phyloP scores from a whole-genome alignment of 1,139 yeast species.

The Candida sp. region DNA sequence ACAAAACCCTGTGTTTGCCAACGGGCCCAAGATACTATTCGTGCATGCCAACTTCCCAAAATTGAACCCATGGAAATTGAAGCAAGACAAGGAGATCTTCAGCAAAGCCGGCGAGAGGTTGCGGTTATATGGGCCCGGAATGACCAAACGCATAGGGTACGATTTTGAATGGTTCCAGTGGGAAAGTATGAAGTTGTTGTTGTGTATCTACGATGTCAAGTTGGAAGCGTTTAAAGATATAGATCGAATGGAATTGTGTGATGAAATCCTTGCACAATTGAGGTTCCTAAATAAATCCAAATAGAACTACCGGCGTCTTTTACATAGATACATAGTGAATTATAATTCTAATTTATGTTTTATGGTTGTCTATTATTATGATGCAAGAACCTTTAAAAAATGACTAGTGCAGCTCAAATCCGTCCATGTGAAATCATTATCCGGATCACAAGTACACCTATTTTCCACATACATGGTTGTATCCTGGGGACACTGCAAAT shows the following conservation, averaged over 20 bases:
- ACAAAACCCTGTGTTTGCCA: conserved; percentile 21
- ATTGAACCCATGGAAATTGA: conserved; percentile 59
- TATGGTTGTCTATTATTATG: conserved; percentile 15
- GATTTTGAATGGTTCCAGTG: conserved; percentile 69
- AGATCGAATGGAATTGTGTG: conserved; percentile 46
- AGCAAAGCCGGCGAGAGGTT: conserved; percentile 47
- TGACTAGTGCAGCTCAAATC: conserved; percentile 37
- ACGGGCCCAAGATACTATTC: conserved; percentile 51
- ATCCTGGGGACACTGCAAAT: conserved; percentile 35
- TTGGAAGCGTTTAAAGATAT: conserved; percentile 51
- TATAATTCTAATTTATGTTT: conserved; percentile 14
- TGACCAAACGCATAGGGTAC: conserved; percentile 52
- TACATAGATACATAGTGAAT: not conserved
- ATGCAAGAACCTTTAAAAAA: conserved; percentile 14
- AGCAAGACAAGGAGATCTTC: conserved; percentile 42
- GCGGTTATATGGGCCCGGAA: conserved; percentile 58
- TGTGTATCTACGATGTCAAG: conserved; percentile 56
- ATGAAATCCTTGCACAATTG: conserved; percentile 51
- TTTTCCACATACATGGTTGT: conserved; percentile 17
- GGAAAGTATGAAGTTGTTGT: conserved; percentile 58
- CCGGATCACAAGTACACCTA: conserved; percentile 37
- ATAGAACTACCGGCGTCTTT: not conserved
- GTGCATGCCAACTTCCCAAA: conserved; percentile 73
- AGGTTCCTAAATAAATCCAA: conserved; percentile 39
- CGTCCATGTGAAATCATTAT: conserved; percentile 28